Percentiles rank a stretch among this genome's conserved stretches.
Evolutionary conservation across 2,329 filamentous ascomycete genomes (phyloP).

Genomic region (Aureobasidium sp.): DNA sequence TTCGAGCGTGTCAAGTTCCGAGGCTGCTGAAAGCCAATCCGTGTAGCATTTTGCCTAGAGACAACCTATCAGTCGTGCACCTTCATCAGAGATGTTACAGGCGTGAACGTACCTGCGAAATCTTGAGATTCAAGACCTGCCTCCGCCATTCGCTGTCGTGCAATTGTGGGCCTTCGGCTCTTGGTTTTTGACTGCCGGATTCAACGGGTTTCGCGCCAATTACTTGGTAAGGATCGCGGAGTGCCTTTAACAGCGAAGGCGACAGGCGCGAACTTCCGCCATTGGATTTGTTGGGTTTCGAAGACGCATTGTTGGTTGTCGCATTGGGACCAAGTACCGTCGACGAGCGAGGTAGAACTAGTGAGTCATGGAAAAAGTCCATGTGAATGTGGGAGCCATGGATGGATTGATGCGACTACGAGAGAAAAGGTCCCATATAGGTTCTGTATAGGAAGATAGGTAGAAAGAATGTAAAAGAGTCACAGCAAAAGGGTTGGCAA

Average conservation of each 20-base stretch:
- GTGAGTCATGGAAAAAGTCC: constrained; percentile 17
- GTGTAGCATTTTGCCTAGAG: constrained; percentile 57
- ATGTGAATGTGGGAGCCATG: constrained; percentile 15
- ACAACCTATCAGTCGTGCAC: constrained; percentile 13
- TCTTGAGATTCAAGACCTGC: constrained; percentile 55
- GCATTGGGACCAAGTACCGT: not conserved
- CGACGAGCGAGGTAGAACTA: constrained; percentile 13
- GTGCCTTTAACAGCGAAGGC: not conserved
- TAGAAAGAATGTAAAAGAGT: not conserved
- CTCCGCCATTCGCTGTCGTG: constrained; percentile 34
- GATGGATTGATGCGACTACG: not conserved
- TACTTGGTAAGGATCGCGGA: constrained; percentile 10
- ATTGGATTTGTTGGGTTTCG: not conserved
- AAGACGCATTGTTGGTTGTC: not conserved
- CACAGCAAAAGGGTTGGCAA: not conserved
- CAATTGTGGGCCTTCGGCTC: constrained; percentile 33
- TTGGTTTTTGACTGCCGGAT: constrained; percentile 1
- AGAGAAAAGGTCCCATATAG: not conserved
- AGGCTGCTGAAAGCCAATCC: constrained; percentile 70
- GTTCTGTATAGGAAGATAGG: not conserved
- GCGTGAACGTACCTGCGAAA: constrained; percentile 55
- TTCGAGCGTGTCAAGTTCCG: constrained; percentile 71
- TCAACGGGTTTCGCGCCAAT: not conserved
- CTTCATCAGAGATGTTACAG: not conserved
- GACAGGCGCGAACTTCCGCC: not conserved